Percentiles rank a stretch among this genome's conserved stretches.
phyloP scores from a whole-genome alignment of 192 early-diverging fungal genomes.

The Linnemannia elongata region DNA sequence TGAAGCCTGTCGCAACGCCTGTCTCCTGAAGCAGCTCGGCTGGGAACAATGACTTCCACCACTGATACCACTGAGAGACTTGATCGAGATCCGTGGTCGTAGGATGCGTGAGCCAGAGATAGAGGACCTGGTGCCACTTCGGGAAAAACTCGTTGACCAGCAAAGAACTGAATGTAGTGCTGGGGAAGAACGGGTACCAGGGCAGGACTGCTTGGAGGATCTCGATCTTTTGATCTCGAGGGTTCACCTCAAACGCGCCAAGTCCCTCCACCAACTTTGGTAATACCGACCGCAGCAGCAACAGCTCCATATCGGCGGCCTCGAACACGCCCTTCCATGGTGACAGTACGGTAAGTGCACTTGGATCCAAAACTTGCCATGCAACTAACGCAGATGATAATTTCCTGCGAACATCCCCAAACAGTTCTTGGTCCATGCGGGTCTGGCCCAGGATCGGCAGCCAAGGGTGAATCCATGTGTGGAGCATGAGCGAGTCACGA shows the following conservation, averaged over 20 bases:
- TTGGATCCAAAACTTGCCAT: slow-evolving; percentile 76
- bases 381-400: slow-evolving; percentile 65
- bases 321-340: slow-evolving; percentile 81
- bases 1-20: slow-evolving; percentile 69
- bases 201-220: slow-evolving; percentile 72
- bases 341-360: slow-evolving; percentile 61
- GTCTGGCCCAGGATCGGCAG: slow-evolving; percentile 71
- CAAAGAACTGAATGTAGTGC: slow-evolving; percentile 67
- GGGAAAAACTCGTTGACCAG: slow-evolving; percentile 85
- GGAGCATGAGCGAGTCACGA: slow-evolving; percentile 67
- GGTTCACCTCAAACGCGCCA: slow-evolving; percentile 77
- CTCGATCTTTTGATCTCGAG: slow-evolving; percentile 75
- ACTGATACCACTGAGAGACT: slow-evolving; percentile 58
- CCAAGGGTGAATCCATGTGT: slow-evolving; percentile 89
- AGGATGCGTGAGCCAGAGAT: slow-evolving; percentile 75
- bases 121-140: slow-evolving; percentile 80
- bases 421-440: slow-evolving; percentile 62
- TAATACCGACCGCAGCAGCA: slow-evolving; percentile 74
- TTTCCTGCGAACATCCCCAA: slow-evolving; percentile 72
- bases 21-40: slow-evolving; percentile 57
- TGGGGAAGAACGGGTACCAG: slow-evolving; percentile 72
- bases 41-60: slow-evolving; percentile 72
- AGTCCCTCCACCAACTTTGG: slow-evolving; percentile 78
- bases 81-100: slow-evolving; percentile 36
- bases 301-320: slow-evolving; percentile 66